Percentiles rank a stretch among this genome's conserved stretches.
Conservation (phyloP, 306 rosid genomes). For the Gastrolobium bilobum region DNA sequence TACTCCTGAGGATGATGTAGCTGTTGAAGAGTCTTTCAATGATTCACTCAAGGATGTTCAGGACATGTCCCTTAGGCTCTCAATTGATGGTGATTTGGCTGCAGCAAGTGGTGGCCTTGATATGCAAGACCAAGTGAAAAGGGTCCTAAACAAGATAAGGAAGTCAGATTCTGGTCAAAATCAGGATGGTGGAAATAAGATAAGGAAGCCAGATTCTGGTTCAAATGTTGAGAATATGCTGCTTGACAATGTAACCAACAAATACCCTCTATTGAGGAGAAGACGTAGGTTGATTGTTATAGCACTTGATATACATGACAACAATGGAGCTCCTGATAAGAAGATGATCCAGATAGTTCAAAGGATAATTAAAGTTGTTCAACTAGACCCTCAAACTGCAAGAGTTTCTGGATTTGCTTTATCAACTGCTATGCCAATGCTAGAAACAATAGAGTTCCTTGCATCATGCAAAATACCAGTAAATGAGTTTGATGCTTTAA, state of each 20-base stretch:
- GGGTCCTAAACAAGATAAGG: conserved; percentile 43
- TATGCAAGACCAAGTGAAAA: conserved; percentile 51
- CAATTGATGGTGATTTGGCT: conserved; percentile 51
- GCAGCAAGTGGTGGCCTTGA: conserved; percentile 16
- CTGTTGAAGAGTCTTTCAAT: conserved; percentile 43
- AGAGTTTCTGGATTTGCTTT: conserved; percentile 51
- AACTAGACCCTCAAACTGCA: conserved; percentile 51
- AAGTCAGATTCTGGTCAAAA: conserved; percentile 43
- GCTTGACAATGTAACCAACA: conserved; percentile 41
- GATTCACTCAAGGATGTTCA: conserved; percentile 52
- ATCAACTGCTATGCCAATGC: conserved; percentile 53
- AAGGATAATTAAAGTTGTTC: conserved; percentile 47
- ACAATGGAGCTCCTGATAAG: conserved; percentile 44
- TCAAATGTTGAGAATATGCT: conserved; percentile 48
- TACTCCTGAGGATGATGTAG: conserved; percentile 43
- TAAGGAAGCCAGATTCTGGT: conserved; percentile 29
- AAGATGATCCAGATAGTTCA: conserved; percentile 38
- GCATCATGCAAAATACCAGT: conserved; percentile 42
- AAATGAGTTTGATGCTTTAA: conserved; percentile 51
- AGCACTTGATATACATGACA: conserved; percentile 45
- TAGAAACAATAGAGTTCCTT: conserved; percentile 39
- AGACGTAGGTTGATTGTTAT: conserved; percentile 50
- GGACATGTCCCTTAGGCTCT: conserved; percentile 56
- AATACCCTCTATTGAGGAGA: conserved; percentile 46
- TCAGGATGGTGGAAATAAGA: conserved; percentile 52